Base-by-base conservation (phyloP, 1,139 yeast genomes). In the Sugiyamaella paludigena region DNA sequence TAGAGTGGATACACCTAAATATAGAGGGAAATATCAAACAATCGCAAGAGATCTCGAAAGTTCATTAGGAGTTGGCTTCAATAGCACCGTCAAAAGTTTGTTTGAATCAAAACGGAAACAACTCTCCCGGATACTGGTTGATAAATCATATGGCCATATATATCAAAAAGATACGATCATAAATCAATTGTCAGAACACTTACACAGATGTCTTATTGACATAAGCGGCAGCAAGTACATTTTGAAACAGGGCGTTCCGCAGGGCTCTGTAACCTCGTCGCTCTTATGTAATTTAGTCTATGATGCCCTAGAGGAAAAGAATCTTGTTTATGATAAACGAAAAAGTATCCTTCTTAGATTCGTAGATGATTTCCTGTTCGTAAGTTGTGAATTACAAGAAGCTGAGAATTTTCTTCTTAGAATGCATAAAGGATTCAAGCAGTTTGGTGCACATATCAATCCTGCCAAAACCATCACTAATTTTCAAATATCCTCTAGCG, bases 361-460 rank as follows among this genome's bases (percentile, higher is more conserved):
- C 28, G 95, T 89, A 0, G 98, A 92, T 66, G 98, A 92, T 64
- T 92, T 92, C 60, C 63, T 92, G 34, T 71, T 87, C 24, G 66
- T 91, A 0, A 76, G 95, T 0, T 72, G 81, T 0, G 60, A 69
- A 36, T 27, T 52, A 7, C 32, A 45, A 0, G 54, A 48, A 40
- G 72, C 70, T 4, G 61, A 40, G 19, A 52, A 37, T 7, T 64
- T 71, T 46, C 54, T 63, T 29, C 51, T 52, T 0, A 39, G 63
- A 4, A 70, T 76, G 47, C 48, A 59, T 1, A 44, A 63, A 1
- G 76, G 76, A 0, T 76, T 84, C 41, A 64, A 69, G 0, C 72
- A 72, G 0, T 84, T 78, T 63, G 91, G 91, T 2, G 82, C 87
- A 0, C 64, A 55, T 13, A 73, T 83, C 5, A 87, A 87, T 53